These are phyloP conservation scores for Spinellus fusiger DNA, from an alignment of 192 early-diverging fungal genomes.

Conservation along the genomic window DNA sequence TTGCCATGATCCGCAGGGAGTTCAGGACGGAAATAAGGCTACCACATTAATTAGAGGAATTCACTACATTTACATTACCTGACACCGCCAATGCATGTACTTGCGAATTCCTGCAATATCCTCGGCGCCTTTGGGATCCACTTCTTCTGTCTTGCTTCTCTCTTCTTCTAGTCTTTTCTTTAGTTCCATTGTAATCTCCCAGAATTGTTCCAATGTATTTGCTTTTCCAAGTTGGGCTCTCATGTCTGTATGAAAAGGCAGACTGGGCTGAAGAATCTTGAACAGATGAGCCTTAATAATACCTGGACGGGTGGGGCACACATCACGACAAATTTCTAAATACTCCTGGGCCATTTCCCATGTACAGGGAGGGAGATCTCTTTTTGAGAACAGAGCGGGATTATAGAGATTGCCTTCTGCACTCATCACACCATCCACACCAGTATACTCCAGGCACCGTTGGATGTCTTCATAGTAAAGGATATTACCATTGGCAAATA, in stretches of 20 bases:
- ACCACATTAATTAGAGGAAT: not conserved
- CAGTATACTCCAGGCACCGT: constrained; percentile 75
- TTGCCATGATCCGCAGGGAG: constrained; percentile 21
- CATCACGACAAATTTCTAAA: constrained; percentile 67
- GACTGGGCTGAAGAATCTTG: constrained; percentile 77
- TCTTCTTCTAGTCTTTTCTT: constrained; percentile 46
- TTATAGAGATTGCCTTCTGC: constrained; percentile 86
- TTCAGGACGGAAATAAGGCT: constrained; percentile 48
- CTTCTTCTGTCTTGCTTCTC: constrained; percentile 11
- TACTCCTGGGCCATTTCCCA: constrained; percentile 89
- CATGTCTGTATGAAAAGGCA: constrained; percentile 75
- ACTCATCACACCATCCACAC: constrained; percentile 92
- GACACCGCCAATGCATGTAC: constrained; percentile 53
- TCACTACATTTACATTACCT: constrained; percentile 13
- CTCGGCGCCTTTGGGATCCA: constrained; percentile 20
- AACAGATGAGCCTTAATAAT: constrained; percentile 87
- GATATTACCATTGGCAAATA: constrained; percentile 98
- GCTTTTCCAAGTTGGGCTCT: constrained; percentile 64
- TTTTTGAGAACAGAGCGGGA: constrained; percentile 72
- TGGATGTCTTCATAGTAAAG: constrained; percentile 87
- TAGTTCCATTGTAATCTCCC: constrained; percentile 48
- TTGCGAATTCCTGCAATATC: constrained; percentile 31
- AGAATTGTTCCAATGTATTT: constrained; percentile 52
- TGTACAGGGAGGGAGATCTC: constrained; percentile 47
- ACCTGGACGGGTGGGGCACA: constrained; percentile 54